Base-by-base conservation (phyloP, 1,284 basidiomycete species). In the Tilletia setariae region DNA sequence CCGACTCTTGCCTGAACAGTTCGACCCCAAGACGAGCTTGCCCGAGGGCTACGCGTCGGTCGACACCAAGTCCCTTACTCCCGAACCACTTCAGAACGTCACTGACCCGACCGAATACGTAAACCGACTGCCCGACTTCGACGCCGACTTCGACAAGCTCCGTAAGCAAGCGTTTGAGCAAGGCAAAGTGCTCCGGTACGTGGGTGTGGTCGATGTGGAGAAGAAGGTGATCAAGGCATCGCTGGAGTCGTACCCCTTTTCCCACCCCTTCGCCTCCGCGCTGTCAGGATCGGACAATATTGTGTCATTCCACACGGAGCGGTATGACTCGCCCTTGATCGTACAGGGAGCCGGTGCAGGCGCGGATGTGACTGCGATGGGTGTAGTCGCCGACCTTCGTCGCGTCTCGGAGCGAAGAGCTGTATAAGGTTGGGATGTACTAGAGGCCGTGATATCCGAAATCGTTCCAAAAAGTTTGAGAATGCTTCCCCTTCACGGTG, bases 281-380 rank as follows among this genome's bases (percentile, higher is more conserved):
- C 88, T 98, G 13, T 91, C 91, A 42, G 96, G 95, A 0, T 94
- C 93, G 28, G 96, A 98, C 84, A 98, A 98, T 84, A 98, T 98
- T 81, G 88, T 99, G 82, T 92, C 95, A 85, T 98, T 98, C 88
- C 90, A 92, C 82, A 97, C 95, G 0, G 89, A 91, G 82, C 87
- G 96, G 67, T 87, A 83, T 79, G 91, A 66, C 4, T 59, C 77
- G 2, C 95, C 77, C 0, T 85, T 99, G 70, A 91, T 97, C 72
- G 87, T 99, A 25, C 95, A 98, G 82, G 95, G 95, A 49, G 90
- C 94, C 0, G 95, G 95, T 13, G 95, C 96, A 0, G 95, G 95
- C 23, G 94, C 94, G 1, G 94, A 92, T 32, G 95, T 98, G 19
- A 98, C 95, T 19, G 96, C 95, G 0, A 98, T 98, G 93, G 95